Evolutionary conservation across 441 rosid species (phyloP), one percentile per base, ranked within the genome.

Genomic region (Gossypium lobatum): DNA sequence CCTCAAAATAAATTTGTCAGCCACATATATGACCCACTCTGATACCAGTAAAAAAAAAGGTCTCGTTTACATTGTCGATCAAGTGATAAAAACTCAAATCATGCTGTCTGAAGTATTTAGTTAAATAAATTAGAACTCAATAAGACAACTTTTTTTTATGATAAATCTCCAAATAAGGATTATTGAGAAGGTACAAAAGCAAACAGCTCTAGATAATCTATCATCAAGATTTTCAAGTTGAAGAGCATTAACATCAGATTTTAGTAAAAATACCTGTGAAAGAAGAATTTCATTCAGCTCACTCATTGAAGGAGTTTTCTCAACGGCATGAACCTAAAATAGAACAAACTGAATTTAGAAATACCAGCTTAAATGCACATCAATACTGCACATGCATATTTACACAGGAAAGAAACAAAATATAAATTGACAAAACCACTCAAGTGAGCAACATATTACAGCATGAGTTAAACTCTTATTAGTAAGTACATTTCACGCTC

Each of bases 291-390:
- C 96, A 87, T 83, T 95, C 80, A 95, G 80, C 87, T 91, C 98
- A 16, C 99, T 95, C 99, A 93, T 90, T 64, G 98, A 93, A 79
- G 98, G 98, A 75, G 99, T 93, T 85, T 80, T 87, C 85, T 93
- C 98, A 73, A 95, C 93, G 69, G 93, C 96, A 78, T 77, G 84
- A 78, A 95, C 97, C 99, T 95, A 85, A 83, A 81, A 80, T 70
- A 80, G 77, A 7, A 72, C 14, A 48, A 3, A 52, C 31, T 16
- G 26, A 65, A 50, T 64, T 67, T 76, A 71, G 81, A 68, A 69
- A 62, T 2, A 52, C 21, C 65, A 16, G 52, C 50, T 18, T 58
- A 73, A 59, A 25, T 6, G 64, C 31, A 31, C 17, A 50, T 53
- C 26, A 61, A 72, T 68, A 10, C 46, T 46, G 48, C 61, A 25